phyloP scores from a whole-genome alignment of 202 grass and related monocot species.

The Schoenoplectus tabernaemontani region DNA sequence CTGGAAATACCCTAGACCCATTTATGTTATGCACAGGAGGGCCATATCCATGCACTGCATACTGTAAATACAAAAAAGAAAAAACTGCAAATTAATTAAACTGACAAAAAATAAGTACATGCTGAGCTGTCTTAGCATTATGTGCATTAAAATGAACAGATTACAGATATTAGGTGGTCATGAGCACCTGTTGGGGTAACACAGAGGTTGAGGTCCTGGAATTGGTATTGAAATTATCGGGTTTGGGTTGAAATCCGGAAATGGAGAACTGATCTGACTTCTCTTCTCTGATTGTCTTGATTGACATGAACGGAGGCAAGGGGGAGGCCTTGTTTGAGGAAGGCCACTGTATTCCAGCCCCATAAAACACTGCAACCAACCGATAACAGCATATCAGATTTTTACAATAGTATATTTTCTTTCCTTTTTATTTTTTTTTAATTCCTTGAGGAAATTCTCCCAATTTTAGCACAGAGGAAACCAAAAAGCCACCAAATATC shows the following conservation, averaged over 20 bases:
- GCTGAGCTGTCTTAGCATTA: neutral
- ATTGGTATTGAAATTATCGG: too few species aligned
- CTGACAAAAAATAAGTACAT: neutral
- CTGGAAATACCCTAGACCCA: slow-evolving; percentile 36
- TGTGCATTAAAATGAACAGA: neutral
- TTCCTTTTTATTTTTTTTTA: neutral
- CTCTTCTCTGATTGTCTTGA: slow-evolving; percentile 40
- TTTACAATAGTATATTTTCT: neutral
- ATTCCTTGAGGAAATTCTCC: too few species aligned
- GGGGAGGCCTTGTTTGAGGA: slow-evolving; percentile 37
- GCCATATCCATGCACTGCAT: slow-evolving; percentile 25
- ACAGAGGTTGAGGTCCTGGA: slow-evolving; percentile 27
- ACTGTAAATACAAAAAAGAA: slow-evolving; percentile 8
- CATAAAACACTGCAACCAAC: slow-evolving; percentile 43
- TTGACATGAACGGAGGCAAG: slow-evolving; percentile 58
- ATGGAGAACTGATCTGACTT: slow-evolving; percentile 34
- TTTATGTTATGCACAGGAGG: slow-evolving; percentile 26
- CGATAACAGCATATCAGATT: slow-evolving; percentile 10
- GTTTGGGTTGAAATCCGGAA: too few species aligned
- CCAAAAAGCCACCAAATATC: neutral
- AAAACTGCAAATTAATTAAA: neutral
- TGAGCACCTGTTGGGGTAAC: slow-evolving; percentile 43
- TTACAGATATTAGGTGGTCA: neutral
- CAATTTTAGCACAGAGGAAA: neutral
- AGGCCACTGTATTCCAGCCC: slow-evolving; percentile 65